Conservation (phyloP, 495 filamentous ascomycete genomes). For the Xylaria curta region DNA sequence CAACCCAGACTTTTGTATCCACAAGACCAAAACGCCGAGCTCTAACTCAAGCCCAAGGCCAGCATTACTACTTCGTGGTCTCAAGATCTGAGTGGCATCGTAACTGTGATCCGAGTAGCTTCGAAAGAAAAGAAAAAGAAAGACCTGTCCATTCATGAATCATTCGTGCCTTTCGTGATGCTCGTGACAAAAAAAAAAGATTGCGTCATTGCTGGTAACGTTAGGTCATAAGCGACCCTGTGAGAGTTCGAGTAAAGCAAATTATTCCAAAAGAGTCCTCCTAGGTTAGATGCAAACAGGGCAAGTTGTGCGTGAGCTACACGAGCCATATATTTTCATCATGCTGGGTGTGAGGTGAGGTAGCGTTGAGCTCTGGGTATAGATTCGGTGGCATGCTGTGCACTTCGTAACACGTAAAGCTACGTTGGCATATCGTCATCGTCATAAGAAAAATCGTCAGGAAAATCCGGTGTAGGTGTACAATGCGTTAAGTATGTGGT, state of each 20-base stretch:
- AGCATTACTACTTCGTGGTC: constrained; percentile 26
- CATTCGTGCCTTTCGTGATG: constrained; percentile 39
- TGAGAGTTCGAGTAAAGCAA: constrained; percentile 21
- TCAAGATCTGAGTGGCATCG: constrained; percentile 24
- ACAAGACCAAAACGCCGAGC: constrained; percentile 38
- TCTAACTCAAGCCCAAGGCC: constrained; percentile 35
- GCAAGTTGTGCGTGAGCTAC: constrained; percentile 23
- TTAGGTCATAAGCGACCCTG: constrained; percentile 8
- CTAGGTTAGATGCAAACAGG: constrained; percentile 16
- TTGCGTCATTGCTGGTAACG: constrained; percentile 19
- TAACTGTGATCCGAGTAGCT: constrained; percentile 9
- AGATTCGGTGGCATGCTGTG: constrained; percentile 28
- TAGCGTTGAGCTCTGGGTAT: constrained; percentile 16
- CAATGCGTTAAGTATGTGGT: constrained; percentile 18
- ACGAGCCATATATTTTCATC: constrained; percentile 18
- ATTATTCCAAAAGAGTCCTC: constrained; percentile 32
- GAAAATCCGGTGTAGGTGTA: constrained; percentile 33
- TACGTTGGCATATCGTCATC: constrained; percentile 35
- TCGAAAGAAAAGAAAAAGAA: constrained; percentile 28
- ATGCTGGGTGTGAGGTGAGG: constrained; percentile 16
- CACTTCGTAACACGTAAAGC: constrained; percentile 26
- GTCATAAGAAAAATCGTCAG: constrained; percentile 40
- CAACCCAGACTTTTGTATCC: constrained; percentile 36
- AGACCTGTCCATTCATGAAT: constrained; percentile 38
- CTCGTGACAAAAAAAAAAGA: constrained; percentile 35